Base-by-base conservation (phyloP, 1,284 basidiomycete genomes). In the Coriolopsis trogii region DNA sequence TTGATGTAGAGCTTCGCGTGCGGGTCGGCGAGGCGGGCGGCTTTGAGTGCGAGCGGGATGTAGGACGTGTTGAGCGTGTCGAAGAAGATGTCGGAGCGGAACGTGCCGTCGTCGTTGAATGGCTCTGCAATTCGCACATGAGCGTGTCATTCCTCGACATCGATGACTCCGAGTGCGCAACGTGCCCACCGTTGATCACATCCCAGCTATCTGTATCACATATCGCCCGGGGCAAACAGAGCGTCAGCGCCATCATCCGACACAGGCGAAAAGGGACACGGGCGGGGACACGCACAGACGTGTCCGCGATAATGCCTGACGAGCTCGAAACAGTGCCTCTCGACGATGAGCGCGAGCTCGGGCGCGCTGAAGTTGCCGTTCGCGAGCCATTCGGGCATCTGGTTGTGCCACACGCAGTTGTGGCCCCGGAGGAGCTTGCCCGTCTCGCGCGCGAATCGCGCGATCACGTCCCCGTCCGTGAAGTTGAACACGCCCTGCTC, bases 51-150 rank as follows among this genome's bases (percentile, higher is more conserved):
- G 42, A 74, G 71, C 10, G 68, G 59, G 46, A 80, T 71, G 64
- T 75, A 81, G 23, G 61, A 60, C 3, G 68, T 67, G 21, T 76
- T 75, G 15, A 78, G 71, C 3, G 73, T 74, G 56, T 73, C 70
- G 66, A 69, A 75, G 67, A 78, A 81, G 25, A 80, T 70, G 46
- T 71, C 70, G 10, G 55, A 46, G 31, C 80, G 73, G 63, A 71
- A 78, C 4, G 78, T 81, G 15, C 82, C 82, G 58, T 84, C 77
- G 25, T 84, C 82, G 56, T 82, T 82, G 67, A 84, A 79, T 0
- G 80, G 75, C 59, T 85, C 70, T 69, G 55, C 20, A 26, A n/a
- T n/a, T n/a, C 13, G 15, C 18, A 16, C n/a, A 37, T 15, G 13
- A 39, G 24, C 9, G 28, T 15, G 13, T 16, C 38, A 13, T 8